Evolutionary conservation across 2,329 filamentous ascomycete genomes (phyloP), one percentile per base, ranked within the genome.

Genomic region (Mycosphaerella sp.): DNA sequence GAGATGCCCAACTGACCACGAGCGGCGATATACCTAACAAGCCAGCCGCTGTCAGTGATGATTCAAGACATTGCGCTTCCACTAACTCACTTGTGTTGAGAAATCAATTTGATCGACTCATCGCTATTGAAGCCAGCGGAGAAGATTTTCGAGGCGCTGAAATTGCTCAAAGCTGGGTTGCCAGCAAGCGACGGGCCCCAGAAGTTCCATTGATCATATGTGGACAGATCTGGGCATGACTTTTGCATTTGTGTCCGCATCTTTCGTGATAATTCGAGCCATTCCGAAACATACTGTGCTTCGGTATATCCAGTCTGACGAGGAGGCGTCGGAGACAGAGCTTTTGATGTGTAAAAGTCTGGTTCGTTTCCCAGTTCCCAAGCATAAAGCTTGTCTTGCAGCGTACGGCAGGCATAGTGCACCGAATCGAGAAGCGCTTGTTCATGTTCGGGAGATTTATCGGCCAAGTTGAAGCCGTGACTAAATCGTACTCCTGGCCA

Each of bases 291-390:
- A 58, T 79, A 84, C 28, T 71, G 69, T 12, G 64, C 65, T 60
- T 83, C 81, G 49, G 73, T 75, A 73, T 78, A 84, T 30, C 39
- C 39, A 0, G 16, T 16, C 18, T 61, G 68, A 0, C 70, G 27
- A 0, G 79, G 75, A n/a, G 80, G 68, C 16, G 79, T 73, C 0
- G 72, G 67, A 0, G 75, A 74, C 54, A 79, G 76, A 2, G 73
- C 64, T 14, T 75, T 77, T 1, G 72, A 75, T 13, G 75, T 73
- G 64, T 70, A 84, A 6, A 84, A 65, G 62, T 85, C 80, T 0
- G 79, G 79, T 63, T 84, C 80, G 59, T 84, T 84, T 32, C 82
- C 81, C 57, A 84, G 79, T 59, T 82, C 79, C 79, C 79, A 85
- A 55, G 70, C 68, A 21, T 78, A 73, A 6, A 83, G 66, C 48